Evolutionary conservation across 1,284 basidiomycete genomes (phyloP).

Genomic region (Pyrrhoderma lamaoense): DNA sequence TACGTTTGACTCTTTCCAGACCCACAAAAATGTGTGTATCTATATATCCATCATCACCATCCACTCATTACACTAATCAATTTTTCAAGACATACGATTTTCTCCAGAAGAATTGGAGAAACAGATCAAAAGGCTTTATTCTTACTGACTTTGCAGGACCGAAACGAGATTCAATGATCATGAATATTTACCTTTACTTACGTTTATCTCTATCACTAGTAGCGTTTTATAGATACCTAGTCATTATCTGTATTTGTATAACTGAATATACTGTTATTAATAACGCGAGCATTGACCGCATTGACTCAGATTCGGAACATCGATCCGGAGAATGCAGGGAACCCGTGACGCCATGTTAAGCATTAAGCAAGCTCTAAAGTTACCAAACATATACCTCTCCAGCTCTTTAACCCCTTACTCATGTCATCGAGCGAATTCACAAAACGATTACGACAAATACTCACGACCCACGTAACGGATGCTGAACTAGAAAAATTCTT

Average conservation of each 20-base stretch:
- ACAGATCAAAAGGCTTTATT: constrained; percentile 42
- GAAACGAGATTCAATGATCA: too few species aligned
- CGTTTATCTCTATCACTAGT: too few species aligned
- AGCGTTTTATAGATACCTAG: too few species aligned
- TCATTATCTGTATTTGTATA: too few species aligned
- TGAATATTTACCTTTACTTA: too few species aligned
- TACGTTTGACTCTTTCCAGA: constrained; percentile 36
- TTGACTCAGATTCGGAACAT: too few species aligned
- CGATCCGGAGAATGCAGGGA: too few species aligned
- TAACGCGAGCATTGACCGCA: too few species aligned
- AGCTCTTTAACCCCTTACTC: background rate
- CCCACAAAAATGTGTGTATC: constrained; percentile 67
- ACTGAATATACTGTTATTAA: too few species aligned
- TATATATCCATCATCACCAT: background rate
- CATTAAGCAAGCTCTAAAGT: too few species aligned
- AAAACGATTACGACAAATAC: constrained; percentile 8
- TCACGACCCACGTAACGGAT: background rate
- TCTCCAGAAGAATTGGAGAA: constrained; percentile 66
- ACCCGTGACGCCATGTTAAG: too few species aligned
- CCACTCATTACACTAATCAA: constrained; percentile 12
- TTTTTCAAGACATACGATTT: constrained; percentile 63
- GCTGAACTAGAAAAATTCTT: constrained; percentile 31
- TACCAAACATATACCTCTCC: background rate
- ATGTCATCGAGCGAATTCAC: constrained; percentile 8
- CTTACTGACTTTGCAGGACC: background rate